Conservation (phyloP, 495 filamentous ascomycete species). For the Paragyromitra xinjiangensis region DNA sequence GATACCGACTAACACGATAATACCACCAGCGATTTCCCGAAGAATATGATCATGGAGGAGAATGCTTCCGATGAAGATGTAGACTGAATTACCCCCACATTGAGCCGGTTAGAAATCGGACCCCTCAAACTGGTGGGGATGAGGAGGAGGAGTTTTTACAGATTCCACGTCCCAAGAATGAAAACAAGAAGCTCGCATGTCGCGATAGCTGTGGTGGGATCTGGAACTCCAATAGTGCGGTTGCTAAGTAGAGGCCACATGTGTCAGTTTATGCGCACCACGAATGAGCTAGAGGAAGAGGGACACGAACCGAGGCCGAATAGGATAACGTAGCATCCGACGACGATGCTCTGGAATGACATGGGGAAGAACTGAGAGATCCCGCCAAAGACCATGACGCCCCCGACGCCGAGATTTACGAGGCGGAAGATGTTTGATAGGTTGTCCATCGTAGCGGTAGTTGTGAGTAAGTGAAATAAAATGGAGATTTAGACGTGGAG, state of each 20-base stretch:
- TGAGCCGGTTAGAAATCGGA: conserved; percentile 10
- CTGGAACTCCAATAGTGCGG: conserved; percentile 83
- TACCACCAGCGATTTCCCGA: conserved; percentile 71
- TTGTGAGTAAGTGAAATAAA: not conserved
- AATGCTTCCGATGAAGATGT: conserved; percentile 92
- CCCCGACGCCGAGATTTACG: conserved; percentile 88
- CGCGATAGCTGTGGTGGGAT: conserved; percentile 89
- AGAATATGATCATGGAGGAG: conserved; percentile 70
- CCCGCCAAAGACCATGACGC: conserved; percentile 85
- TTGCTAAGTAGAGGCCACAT: conserved; percentile 60
- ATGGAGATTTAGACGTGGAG: not conserved
- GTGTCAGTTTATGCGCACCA: conserved; percentile 14
- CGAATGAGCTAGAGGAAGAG: not conserved
- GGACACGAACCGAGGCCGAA: conserved; percentile 81
- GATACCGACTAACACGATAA: conserved; percentile 79
- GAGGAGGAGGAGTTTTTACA: conserved; percentile 69
- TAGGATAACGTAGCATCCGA: conserved; percentile 84
- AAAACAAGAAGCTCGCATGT: conserved; percentile 98
- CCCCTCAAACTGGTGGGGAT: not conserved
- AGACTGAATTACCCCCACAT: conserved; percentile 68
- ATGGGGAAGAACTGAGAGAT: conserved; percentile 84
- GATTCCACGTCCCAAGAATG: conserved; percentile 91
- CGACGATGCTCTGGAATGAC: conserved; percentile 71
- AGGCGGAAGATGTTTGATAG: conserved; percentile 67
- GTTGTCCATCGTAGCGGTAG: conserved; percentile 42